phyloP scores from a whole-genome alignment of 2,329 filamentous ascomycete genomes.

The Taxawa tesnikishii region DNA sequence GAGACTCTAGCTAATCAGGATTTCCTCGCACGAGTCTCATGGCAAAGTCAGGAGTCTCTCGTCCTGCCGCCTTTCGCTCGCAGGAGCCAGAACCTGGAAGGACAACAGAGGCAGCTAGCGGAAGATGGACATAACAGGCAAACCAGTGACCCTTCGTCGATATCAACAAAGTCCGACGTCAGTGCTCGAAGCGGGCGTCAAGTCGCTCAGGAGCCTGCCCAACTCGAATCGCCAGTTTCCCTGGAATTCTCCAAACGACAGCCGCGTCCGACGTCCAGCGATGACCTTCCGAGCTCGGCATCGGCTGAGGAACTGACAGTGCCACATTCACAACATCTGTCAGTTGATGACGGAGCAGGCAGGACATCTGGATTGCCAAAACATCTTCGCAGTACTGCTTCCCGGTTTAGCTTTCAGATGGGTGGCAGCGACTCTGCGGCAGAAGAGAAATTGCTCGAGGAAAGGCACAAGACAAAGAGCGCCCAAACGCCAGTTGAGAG shows the following conservation, averaged over 20 bases:
- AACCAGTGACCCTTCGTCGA: conserved; percentile 13
- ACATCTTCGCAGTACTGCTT: conserved; percentile 53
- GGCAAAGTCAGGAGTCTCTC: conserved; percentile 18
- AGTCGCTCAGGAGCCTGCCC: conserved; percentile 1
- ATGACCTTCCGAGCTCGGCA: neutral
- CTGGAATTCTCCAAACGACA: neutral
- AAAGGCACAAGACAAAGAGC: conserved; percentile 53
- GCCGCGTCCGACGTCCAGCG: neutral
- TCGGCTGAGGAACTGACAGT: conserved; percentile 1
- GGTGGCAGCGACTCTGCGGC: conserved; percentile 51
- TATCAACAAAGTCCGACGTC: conserved; percentile 8
- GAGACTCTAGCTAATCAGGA: conserved; percentile 35
- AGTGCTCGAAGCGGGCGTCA: conserved; percentile 5
- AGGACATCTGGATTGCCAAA: conserved; percentile 18
- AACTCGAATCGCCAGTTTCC: conserved; percentile 6
- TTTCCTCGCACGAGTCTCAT: conserved; percentile 32
- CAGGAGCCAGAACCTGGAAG: conserved; percentile 19
- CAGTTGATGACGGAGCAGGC: neutral
- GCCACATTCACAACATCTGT: neutral
- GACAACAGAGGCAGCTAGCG: conserved; percentile 4
- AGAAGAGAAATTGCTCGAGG: conserved; percentile 59
- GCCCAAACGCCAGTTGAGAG: conserved; percentile 22
- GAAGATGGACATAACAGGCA: conserved; percentile 4
- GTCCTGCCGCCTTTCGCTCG: conserved; percentile 21
- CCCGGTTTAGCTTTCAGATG: conserved; percentile 74